phyloP scores from a whole-genome alignment of 2,329 filamentous ascomycete species.

The Teratosphaeria epicoccoides region DNA sequence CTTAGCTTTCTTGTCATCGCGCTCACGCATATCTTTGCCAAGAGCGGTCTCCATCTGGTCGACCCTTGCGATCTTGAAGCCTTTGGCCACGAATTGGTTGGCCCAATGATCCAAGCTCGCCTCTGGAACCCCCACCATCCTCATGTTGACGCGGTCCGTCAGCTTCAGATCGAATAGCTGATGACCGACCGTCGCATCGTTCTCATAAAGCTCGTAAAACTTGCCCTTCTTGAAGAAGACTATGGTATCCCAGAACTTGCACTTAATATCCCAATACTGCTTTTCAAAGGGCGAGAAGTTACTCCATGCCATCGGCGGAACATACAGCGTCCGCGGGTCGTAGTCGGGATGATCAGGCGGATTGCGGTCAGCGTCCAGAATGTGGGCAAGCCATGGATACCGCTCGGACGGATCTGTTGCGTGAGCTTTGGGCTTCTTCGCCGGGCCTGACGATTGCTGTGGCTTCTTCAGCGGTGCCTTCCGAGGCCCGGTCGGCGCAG shows the following conservation, averaged over 20 bases:
- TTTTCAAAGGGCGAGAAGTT: conserved; percentile 92
- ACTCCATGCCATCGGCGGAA: conserved; percentile 67
- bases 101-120: conserved; percentile 94
- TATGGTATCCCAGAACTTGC: conserved; percentile 92
- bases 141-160: conserved; percentile 97
- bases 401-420: conserved; percentile 73
- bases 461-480: conserved; percentile 23
- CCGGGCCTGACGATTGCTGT: conserved; percentile 18
- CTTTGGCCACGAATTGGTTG: conserved; percentile 96
- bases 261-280: conserved; percentile 99
- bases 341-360: conserved; percentile 73
- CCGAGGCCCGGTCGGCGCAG: conserved; percentile 40
- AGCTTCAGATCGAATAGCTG: conserved; percentile 96
- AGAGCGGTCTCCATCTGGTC: conserved; percentile 95
- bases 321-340: conserved; percentile 80
- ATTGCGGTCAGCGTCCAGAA: conserved; percentile 74
- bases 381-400: conserved; percentile 81
- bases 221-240: conserved; percentile 99
- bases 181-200: conserved; percentile 91
- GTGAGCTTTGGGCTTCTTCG: conserved; percentile 55
- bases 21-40: conserved; percentile 97
- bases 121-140: conserved; percentile 97
- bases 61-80: conserved; percentile 91
- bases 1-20: conserved; percentile 51
- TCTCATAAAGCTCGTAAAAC: conserved; percentile 97